A percentile compares a stretch with the other conserved stretches of the same genome.
These are phyloP conservation scores for Entrophospora sp. DNA, from an alignment of 192 early-diverging fungal genomes.

Conservation along the genomic window DNA sequence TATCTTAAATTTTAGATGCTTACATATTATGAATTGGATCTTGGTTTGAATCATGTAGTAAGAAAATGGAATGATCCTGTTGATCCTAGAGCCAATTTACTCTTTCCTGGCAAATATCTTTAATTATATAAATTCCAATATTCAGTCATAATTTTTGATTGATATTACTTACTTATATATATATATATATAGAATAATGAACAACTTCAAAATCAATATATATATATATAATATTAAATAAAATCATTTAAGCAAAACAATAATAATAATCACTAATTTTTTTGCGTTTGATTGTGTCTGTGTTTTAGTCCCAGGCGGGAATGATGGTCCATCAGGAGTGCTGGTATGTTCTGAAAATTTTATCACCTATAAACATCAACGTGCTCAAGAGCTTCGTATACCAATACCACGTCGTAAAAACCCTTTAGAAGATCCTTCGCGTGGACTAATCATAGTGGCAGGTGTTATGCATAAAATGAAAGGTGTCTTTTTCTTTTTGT, in stretches of 20 bases:
- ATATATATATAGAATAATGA: too few species aligned
- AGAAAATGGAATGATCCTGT: slow-evolving; percentile 90
- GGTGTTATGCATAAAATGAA: slow-evolving; percentile 88
- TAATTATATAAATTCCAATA: not conserved
- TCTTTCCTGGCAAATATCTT: slow-evolving; percentile 57
- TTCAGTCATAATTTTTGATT: too few species aligned
- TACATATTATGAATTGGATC: slow-evolving; percentile 93
- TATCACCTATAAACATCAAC: slow-evolving; percentile 80
- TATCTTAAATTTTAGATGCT: slow-evolving; percentile 44
- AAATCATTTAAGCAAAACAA: not conserved
- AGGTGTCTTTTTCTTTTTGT: slow-evolving; percentile 82
- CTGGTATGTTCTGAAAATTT: slow-evolving; percentile 88
- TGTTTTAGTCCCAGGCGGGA: slow-evolving; percentile 65
- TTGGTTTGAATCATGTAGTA: slow-evolving; percentile 97
- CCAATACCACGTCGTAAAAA: slow-evolving; percentile 76
- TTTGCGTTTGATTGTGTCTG: too few species aligned
- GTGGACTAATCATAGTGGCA: slow-evolving; percentile 71
- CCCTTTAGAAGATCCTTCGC: slow-evolving; percentile 51
- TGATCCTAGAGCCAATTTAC: slow-evolving; percentile 60
- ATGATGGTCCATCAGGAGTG: slow-evolving; percentile 94
- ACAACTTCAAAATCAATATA: too few species aligned
- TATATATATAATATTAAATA: too few species aligned
- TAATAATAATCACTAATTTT: too few species aligned
- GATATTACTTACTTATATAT: too few species aligned
- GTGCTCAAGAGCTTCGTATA: slow-evolving; percentile 49